phyloP scores from a whole-genome alignment of 257 asterid genomes.

The Craterostigma plantagineum region DNA sequence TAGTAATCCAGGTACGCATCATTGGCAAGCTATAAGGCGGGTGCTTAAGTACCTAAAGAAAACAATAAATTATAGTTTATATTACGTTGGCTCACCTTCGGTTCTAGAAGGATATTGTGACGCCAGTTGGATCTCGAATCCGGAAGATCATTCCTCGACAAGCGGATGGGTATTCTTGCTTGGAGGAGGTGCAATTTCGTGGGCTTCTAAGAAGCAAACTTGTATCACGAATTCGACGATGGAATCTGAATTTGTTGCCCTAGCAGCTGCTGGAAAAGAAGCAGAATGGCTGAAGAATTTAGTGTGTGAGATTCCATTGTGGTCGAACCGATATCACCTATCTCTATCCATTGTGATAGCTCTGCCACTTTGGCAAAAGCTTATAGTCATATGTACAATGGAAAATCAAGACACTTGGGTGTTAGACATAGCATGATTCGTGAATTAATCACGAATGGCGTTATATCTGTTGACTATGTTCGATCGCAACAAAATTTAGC shows the following conservation, averaged over 20 bases:
- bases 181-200: slow-evolving; percentile 2
- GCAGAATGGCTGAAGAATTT: not conserved
- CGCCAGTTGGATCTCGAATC: not conserved
- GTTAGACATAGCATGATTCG: not conserved
- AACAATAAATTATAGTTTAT: not conserved
- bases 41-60: not conserved
- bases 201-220: not conserved
- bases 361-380: not conserved
- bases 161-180: not conserved
- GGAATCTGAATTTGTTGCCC: not conserved
- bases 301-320: not conserved
- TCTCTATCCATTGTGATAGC: not conserved
- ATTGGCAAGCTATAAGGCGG: too few species aligned
- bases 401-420: not conserved
- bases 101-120: not conserved
- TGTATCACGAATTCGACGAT: not conserved
- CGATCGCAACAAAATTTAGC: too few species aligned
- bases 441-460: not conserved
- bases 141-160: slow-evolving; percentile 1
- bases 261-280: not conserved
- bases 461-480: too few species aligned
- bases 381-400: slow-evolving; percentile 1
- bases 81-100: not conserved
- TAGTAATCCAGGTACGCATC: not conserved
- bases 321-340: not conserved